These are phyloP conservation scores for Paxillus rubicundulus DNA, from an alignment of 768 basidiomycete genomes.

Conservation along the genomic window DNA sequence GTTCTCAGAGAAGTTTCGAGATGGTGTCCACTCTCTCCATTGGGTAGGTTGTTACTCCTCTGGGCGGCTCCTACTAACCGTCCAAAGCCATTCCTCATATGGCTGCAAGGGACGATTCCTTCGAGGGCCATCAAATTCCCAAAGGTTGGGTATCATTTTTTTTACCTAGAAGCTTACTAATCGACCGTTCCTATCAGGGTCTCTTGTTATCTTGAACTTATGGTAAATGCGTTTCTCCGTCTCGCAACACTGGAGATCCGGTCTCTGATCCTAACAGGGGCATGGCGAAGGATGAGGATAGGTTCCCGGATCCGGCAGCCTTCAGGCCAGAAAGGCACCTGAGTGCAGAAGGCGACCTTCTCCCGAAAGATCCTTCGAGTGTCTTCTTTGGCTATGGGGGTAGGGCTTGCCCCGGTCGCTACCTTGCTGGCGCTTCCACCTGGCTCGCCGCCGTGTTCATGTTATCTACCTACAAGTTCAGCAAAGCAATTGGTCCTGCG, in stretches of 20 bases:
- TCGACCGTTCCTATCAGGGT: constrained; percentile 9
- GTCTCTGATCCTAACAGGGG: constrained; percentile 10
- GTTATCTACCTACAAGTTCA: constrained; percentile 18
- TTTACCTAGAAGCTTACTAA: background rate
- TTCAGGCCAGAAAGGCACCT: constrained; percentile 37
- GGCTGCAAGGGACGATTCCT: constrained; percentile 38
- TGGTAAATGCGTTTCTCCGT: constrained; percentile 8
- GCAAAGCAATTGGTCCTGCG: constrained; percentile 19
- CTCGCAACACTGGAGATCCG: background rate
- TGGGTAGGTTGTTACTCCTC: constrained; percentile 10
- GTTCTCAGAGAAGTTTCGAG: constrained; percentile 20
- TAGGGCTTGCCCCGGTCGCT: constrained; percentile 21
- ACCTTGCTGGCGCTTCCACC: constrained; percentile 12
- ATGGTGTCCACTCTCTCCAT: constrained; percentile 22
- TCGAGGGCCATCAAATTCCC: constrained; percentile 49
- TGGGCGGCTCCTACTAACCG: background rate
- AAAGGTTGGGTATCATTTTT: constrained; percentile 32
- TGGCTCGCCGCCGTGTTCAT: constrained; percentile 23
- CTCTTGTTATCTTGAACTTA: constrained; percentile 21
- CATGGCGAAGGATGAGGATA: constrained; percentile 23
- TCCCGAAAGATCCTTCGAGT: constrained; percentile 18
- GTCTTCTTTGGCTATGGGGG: constrained; percentile 36
- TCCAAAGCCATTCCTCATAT: constrained; percentile 27
- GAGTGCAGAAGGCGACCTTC: constrained; percentile 16
- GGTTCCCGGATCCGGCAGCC: constrained; percentile 25